These are phyloP conservation scores for Lippia alba DNA, from an alignment of 305 asterid species.

Conservation along the genomic window DNA sequence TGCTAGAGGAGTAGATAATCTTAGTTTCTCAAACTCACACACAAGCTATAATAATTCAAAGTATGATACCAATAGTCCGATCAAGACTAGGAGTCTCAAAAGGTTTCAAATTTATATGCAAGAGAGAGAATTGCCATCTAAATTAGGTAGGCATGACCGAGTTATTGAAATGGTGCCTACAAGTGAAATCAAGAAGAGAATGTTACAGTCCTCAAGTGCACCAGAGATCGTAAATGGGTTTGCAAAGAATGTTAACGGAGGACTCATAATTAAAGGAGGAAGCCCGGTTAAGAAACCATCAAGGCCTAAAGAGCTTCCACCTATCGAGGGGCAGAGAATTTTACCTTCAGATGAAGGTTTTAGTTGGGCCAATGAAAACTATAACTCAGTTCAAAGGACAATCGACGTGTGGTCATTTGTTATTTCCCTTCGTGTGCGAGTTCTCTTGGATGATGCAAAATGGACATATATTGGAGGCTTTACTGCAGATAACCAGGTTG, in stretches of 20 bases:
- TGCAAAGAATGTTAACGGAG: conserved; percentile 41
- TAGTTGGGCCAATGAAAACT: conserved; percentile 86
- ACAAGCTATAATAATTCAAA: conserved; percentile 29
- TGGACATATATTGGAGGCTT: conserved; percentile 81
- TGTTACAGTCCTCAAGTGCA: conserved; percentile 21
- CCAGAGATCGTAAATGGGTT: conserved; percentile 46
- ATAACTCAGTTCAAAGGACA: conserved; percentile 70
- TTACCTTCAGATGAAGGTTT: conserved; percentile 83
- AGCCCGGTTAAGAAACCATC: conserved; percentile 50
- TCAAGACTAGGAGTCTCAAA: conserved; percentile 32
- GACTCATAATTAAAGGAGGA: conserved; percentile 36
- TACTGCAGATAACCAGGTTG: conserved; percentile 74
- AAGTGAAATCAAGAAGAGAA: conserved; percentile 47
- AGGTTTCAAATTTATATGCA: conserved; percentile 53
- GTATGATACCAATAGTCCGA: conserved; percentile 20
- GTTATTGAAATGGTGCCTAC: conserved; percentile 68
- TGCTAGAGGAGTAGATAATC: conserved; percentile 40
- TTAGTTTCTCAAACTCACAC: conserved; percentile 45
- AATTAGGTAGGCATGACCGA: conserved; percentile 55
- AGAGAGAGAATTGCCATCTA: conserved; percentile 51
- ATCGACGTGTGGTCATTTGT: conserved; percentile 86
- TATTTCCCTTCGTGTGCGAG: conserved; percentile 68
- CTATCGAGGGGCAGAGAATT: conserved; percentile 55
- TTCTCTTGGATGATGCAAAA: conserved; percentile 72
- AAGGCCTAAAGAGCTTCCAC: conserved; percentile 54